Evolutionary conservation across 495 filamentous ascomycete genomes (phyloP).

Genomic region (Tuber calosporum): DNA sequence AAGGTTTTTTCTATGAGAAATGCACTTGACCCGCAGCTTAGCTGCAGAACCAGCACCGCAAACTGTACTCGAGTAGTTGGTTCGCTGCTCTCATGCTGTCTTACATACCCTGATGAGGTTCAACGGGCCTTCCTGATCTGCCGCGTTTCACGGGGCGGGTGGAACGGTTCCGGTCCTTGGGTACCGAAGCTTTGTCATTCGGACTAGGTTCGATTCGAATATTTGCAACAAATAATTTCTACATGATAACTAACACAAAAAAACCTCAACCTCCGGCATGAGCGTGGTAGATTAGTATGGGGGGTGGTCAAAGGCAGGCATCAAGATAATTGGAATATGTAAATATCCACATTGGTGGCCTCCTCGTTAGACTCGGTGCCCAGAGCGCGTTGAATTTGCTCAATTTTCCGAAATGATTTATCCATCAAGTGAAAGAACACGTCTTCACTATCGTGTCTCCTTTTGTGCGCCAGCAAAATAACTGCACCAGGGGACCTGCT

Average conservation of each 20-base stretch:
- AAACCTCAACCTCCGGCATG: neutral
- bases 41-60: neutral
- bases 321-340: neutral
- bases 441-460: slow-evolving; percentile 72
- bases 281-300: neutral
- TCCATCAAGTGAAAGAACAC: slow-evolving; percentile 72
- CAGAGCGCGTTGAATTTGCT: slow-evolving; percentile 11
- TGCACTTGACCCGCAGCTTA: neutral
- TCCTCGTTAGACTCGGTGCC: neutral
- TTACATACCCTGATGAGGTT: slow-evolving; percentile 19
- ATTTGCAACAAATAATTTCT: neutral
- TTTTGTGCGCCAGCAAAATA: slow-evolving; percentile 73
- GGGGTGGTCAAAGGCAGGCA: neutral
- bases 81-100: slow-evolving; percentile 14
- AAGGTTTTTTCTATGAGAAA: neutral
- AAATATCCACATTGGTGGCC: slow-evolving; percentile 2
- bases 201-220: neutral
- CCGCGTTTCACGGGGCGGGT: slow-evolving; percentile 24
- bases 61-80: neutral
- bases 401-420: slow-evolving; percentile 16
- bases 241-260: neutral
- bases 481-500: slow-evolving; percentile 49
- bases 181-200: slow-evolving; percentile 1
- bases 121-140: slow-evolving; percentile 10
- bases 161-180: neutral